These are phyloP conservation scores for Penicillium sp. DNA, from an alignment of 2,329 filamentous ascomycete species.

Conservation along the genomic window DNA sequence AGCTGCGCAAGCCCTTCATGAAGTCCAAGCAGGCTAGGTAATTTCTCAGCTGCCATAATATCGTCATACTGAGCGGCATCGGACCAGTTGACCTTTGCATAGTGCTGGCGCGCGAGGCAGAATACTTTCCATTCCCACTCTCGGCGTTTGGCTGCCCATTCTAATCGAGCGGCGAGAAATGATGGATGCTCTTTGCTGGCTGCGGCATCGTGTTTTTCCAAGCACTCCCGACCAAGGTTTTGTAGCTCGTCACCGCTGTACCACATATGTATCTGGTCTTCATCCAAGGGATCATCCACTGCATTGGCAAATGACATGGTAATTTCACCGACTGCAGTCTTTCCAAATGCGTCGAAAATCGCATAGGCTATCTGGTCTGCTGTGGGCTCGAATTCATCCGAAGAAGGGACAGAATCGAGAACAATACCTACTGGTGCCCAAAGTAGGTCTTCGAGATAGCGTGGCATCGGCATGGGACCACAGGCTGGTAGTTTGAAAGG, in stretches of 20 bases:
- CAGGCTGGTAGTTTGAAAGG: background rate
- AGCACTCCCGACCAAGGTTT: background rate
- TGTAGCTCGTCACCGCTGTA: background rate
- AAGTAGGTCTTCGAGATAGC: background rate
- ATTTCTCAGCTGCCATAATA: background rate
- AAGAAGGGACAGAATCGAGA: background rate
- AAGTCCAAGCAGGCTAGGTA: background rate
- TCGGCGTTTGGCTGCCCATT: background rate
- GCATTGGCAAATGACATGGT: background rate
- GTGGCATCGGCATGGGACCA: background rate
- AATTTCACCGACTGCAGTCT: background rate
- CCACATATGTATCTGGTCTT: background rate
- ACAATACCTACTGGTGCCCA: background rate
- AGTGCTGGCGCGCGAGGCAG: background rate
- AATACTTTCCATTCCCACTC: background rate
- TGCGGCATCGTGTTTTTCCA: background rate
- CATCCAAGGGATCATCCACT: background rate
- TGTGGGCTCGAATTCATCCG: background rate
- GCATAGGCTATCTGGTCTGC: background rate
- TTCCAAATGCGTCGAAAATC: background rate
- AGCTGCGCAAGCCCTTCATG: background rate
- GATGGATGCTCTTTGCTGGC: background rate
- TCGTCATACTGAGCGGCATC: background rate
- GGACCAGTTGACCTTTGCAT: background rate
- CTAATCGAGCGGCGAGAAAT: background rate